Percentiles rank a stretch among this genome's conserved stretches.
Evolutionary conservation across 306 rosid genomes (phyloP).

Genomic region (Castanea sativa): DNA sequence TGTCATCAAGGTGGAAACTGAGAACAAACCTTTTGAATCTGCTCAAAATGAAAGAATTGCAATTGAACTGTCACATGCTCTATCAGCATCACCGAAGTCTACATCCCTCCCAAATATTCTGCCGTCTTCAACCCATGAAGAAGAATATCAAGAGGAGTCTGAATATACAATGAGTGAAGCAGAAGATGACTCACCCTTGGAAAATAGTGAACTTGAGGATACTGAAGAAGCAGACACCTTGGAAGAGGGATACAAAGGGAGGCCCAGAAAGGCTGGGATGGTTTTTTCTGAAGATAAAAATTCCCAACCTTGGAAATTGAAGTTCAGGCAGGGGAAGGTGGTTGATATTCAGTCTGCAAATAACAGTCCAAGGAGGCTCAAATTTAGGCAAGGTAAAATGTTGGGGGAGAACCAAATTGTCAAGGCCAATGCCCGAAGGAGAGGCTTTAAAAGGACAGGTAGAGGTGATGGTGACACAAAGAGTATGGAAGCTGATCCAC

Average conservation of each 20-base stretch:
- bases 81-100: slow-evolving; percentile 27
- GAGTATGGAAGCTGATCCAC: slow-evolving; percentile 23
- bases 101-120: slow-evolving; percentile 33
- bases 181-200: slow-evolving; percentile 45
- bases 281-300: slow-evolving; percentile 40
- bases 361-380: slow-evolving; percentile 62
- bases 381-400: slow-evolving; percentile 56
- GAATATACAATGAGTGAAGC: slow-evolving; percentile 50
- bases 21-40: slow-evolving; percentile 37
- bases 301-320: slow-evolving; percentile 34
- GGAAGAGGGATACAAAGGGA: slow-evolving; percentile 30
- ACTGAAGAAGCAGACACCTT: slow-evolving; percentile 32
- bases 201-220: slow-evolving; percentile 34
- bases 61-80: slow-evolving; percentile 29
- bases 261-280: slow-evolving; percentile 29
- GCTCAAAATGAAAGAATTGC: slow-evolving; percentile 37
- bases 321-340: slow-evolving; percentile 67
- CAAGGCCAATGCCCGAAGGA: slow-evolving; percentile 29
- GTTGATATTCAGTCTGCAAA: slow-evolving; percentile 46
- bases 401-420: slow-evolving; percentile 35
- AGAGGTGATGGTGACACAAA: slow-evolving; percentile 25
- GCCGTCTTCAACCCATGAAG: slow-evolving; percentile 25
- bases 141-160: slow-evolving; percentile 50
- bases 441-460: slow-evolving; percentile 46
- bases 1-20: slow-evolving; percentile 60